Percentiles rank a stretch among this genome's conserved stretches.
Evolutionary conservation across 2,329 filamentous ascomycete genomes (phyloP).

Genomic region (Allantophomopsis lycopodina): DNA sequence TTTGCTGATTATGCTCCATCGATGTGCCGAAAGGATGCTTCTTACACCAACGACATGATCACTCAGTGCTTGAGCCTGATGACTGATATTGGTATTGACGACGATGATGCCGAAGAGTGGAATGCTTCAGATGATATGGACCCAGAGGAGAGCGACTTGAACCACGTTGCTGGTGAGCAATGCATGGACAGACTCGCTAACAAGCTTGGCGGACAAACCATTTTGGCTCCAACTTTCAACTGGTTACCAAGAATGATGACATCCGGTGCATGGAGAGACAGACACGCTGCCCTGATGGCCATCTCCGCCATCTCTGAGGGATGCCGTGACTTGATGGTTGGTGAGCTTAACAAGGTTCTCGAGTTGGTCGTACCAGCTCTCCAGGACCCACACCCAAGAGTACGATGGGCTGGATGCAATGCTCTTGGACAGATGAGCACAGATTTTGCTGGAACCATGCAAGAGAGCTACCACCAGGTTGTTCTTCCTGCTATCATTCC

Average conservation of each 20-base stretch:
- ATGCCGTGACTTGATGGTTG: conserved; percentile 89
- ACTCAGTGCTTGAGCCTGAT: conserved; percentile 95
- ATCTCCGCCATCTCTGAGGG: conserved; percentile 98
- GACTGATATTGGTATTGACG: conserved; percentile 90
- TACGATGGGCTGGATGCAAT: conserved; percentile 95
- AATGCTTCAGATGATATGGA: conserved; percentile 88
- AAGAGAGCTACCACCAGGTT: conserved; percentile 81
- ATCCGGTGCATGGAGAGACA: conserved; percentile 85
- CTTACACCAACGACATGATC: conserved; percentile 92
- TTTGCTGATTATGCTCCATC: conserved; percentile 90
- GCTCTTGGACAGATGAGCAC: conserved; percentile 99
- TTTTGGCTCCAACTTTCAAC: conserved; percentile 84
- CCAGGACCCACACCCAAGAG: conserved; percentile 79
- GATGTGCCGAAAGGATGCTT: conserved; percentile 90
- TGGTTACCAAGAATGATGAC: conserved; percentile 98
- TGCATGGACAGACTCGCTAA: conserved; percentile 97
- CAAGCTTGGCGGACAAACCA: conserved; percentile 88
- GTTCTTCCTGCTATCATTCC: conserved; percentile 88
- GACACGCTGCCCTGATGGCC: conserved; percentile 94
- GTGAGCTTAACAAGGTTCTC: conserved; percentile 85
- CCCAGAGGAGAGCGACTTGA: conserved; percentile 88
- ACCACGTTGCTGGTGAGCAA: conserved; percentile 95
- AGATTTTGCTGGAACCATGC: conserved; percentile 96
- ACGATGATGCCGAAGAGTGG: conserved; percentile 93
- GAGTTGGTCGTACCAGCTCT: conserved; percentile 89